A percentile compares a stretch with the other conserved stretches of the same genome.
These are phyloP conservation scores for Diaporthe longicolla DNA, from an alignment of 2,329 filamentous ascomycete genomes.

Conservation along the genomic window DNA sequence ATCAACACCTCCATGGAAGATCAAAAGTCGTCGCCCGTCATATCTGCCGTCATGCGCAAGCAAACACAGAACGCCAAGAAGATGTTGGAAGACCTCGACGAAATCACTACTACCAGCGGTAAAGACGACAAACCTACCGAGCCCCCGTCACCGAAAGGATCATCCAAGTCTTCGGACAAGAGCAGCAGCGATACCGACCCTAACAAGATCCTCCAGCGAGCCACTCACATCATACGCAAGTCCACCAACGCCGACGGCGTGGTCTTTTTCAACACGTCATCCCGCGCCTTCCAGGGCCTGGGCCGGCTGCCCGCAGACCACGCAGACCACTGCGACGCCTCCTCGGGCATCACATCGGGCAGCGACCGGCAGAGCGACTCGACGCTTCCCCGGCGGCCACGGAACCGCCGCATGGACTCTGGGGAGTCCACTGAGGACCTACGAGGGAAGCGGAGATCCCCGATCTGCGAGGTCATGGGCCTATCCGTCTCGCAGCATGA, in stretches of 20 bases:
- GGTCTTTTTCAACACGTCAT: slow-evolving; percentile 48
- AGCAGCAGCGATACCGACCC: slow-evolving; percentile 12
- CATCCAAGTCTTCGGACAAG: neutral
- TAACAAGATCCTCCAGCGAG: slow-evolving; percentile 53
- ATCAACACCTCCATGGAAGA: slow-evolving; percentile 16
- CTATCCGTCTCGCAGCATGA: slow-evolving; percentile 34
- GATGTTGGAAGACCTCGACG: slow-evolving; percentile 37
- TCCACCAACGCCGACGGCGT: slow-evolving; percentile 60
- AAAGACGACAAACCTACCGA: slow-evolving; percentile 7
- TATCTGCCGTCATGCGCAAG: slow-evolving; percentile 38
- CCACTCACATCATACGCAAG: slow-evolving; percentile 58
- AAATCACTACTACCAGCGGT: neutral
- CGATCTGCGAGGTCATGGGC: slow-evolving; percentile 34
- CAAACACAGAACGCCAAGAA: slow-evolving; percentile 36
- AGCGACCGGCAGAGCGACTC: slow-evolving; percentile 33
- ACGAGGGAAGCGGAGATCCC: neutral
- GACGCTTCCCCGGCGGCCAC: neutral
- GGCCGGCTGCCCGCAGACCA: neutral
- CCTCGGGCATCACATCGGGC: slow-evolving; percentile 37
- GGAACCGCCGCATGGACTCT: slow-evolving; percentile 18
- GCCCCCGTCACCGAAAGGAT: neutral
- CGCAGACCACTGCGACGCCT: slow-evolving; percentile 18
- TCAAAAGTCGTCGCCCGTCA: slow-evolving; percentile 25
- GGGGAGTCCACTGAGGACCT: slow-evolving; percentile 32
- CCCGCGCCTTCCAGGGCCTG: slow-evolving; percentile 32